Evolutionary conservation across 2,329 filamentous ascomycete species (phyloP).

Genomic region (Dothiorella sarmentorum): DNA sequence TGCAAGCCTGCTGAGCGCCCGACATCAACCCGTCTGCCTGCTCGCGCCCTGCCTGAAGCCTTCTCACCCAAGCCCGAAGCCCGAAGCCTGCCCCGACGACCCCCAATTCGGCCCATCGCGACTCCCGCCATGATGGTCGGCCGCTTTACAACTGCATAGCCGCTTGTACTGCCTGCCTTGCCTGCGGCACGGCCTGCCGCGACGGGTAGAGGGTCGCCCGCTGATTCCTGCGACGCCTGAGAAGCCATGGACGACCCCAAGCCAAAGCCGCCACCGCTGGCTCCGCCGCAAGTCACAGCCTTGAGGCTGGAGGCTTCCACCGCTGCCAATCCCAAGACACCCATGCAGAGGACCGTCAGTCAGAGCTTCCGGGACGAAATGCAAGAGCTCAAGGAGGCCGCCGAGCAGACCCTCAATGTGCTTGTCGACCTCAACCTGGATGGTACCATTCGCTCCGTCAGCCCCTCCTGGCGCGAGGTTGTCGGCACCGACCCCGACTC

Average conservation of each 20-base stretch:
- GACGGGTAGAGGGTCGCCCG: conserved; percentile 17
- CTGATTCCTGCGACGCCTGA: conserved; percentile 5
- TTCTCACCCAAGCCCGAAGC: background rate
- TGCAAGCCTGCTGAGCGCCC: background rate
- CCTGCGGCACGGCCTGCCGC: conserved; percentile 26
- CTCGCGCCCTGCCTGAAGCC: background rate
- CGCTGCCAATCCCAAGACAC: conserved; percentile 27
- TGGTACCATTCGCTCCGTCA: conserved; percentile 90
- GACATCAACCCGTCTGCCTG: no score
- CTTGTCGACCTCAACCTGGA: conserved; percentile 92
- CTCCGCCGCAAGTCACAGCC: conserved; percentile 43
- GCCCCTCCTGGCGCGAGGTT: conserved; percentile 91
- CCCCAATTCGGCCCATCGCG: conserved; percentile 13
- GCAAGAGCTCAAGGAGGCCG: conserved; percentile 89
- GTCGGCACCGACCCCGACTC: conserved; percentile 73
- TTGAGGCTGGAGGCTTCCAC: conserved; percentile 40
- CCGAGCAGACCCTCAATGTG: conserved; percentile 93
- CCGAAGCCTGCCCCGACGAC: background rate
- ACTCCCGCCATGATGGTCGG: conserved; percentile 31
- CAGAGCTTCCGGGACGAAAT: conserved; percentile 90
- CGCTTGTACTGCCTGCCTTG: conserved; percentile 28
- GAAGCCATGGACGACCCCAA: conserved; percentile 23
- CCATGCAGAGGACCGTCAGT: conserved; percentile 65
- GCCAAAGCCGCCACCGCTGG: conserved; percentile 29
- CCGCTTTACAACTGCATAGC: conserved; percentile 30